Percentiles rank a stretch among this genome's conserved stretches.
These are phyloP conservation scores for Triticum monococcum DNA, from an alignment of 176 grass and related monocot genomes.

Conservation along the genomic window DNA sequence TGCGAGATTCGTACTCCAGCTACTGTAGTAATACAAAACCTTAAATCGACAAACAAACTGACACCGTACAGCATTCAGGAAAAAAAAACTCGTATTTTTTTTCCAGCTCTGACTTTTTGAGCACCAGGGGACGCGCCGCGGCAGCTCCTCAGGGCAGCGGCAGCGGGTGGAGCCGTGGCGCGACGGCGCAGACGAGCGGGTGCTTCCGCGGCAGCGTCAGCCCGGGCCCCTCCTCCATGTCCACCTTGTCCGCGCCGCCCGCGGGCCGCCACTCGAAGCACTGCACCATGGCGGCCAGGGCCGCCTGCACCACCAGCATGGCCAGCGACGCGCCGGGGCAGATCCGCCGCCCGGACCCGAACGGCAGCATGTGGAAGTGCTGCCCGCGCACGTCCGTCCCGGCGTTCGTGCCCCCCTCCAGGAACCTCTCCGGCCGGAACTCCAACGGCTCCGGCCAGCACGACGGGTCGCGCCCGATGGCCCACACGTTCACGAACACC, in stretches of 20 bases:
- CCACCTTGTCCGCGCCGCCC: constrained; percentile 36
- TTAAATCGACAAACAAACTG: too few relatives aligned
- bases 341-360: constrained; percentile 55
- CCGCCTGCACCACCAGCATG: constrained; percentile 43
- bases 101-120: too few relatives aligned
- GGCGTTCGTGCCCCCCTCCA: background rate
- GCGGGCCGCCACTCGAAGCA: constrained; percentile 62
- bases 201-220: constrained; percentile 39
- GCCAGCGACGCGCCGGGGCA: constrained; percentile 73
- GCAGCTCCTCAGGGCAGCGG: background rate
- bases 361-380: constrained; percentile 78
- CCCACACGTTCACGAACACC: constrained; percentile 62
- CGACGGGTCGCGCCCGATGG: constrained; percentile 54
- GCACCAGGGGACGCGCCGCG: too few relatives aligned
- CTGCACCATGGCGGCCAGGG: constrained; percentile 59
- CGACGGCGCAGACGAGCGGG: constrained; percentile 36
- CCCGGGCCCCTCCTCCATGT: constrained; percentile 64
- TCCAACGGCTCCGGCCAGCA: constrained; percentile 42
- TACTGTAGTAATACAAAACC: too few relatives aligned
- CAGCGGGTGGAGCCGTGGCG: constrained; percentile 16
- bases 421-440: constrained; percentile 68
- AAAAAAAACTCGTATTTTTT: too few relatives aligned
- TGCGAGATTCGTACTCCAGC: too few relatives aligned
- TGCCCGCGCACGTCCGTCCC: constrained; percentile 54
- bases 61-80: too few relatives aligned